Base-by-base conservation (phyloP, 371 early-diverging fungal genomes). In the Mortierella sp. region DNA sequence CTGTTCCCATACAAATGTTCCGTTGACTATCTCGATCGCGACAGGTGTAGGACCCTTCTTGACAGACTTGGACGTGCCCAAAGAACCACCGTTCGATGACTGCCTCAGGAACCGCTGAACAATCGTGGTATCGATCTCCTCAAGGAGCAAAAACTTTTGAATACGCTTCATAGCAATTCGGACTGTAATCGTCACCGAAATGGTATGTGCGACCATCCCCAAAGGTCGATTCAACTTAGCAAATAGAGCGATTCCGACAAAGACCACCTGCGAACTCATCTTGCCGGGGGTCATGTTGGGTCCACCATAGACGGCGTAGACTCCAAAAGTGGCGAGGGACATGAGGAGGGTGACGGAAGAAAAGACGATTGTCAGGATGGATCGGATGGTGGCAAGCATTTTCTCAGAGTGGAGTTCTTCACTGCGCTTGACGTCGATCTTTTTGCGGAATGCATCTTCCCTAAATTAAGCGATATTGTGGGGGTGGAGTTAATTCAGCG, bases 201-300 rank as follows among this genome's bases (percentile, higher is more conserved):
- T 42, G 42, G 94, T 92, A 74, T 80, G 88, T 0, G 97, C 94
- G 19, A 97, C 93, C 50, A 95, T 91, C 19, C 92, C 82, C 45
- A 98, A 86, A 55, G 99, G 98, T 91, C 96, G 96, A 78, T 95
- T 96, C 50, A 99, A 89, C 80, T 98, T 91, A 80, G 96, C 96
- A 91, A 99, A 98, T 19, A 98, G 92, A 3, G 98, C 91, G 78
- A 99, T 92, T n/a, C 97, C 93, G 7, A 97, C 97, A 90, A 98
- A 98, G 4, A 97, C 95, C 74, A 94, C 88, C 54, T 92, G 92
- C 7, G 95, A 91, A 3, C 94, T 95, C 84, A 98, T 89, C 13
- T 95, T 94, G 13, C 82, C 79, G 28, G 86, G 90, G 11, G 81
- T 81, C 34, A 74, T 75, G 55, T 60, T 68, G 16, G 85, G 85